Conservation (phyloP, 2,329 filamentous ascomycete species). For the Podosphaera leucotricha region DNA sequence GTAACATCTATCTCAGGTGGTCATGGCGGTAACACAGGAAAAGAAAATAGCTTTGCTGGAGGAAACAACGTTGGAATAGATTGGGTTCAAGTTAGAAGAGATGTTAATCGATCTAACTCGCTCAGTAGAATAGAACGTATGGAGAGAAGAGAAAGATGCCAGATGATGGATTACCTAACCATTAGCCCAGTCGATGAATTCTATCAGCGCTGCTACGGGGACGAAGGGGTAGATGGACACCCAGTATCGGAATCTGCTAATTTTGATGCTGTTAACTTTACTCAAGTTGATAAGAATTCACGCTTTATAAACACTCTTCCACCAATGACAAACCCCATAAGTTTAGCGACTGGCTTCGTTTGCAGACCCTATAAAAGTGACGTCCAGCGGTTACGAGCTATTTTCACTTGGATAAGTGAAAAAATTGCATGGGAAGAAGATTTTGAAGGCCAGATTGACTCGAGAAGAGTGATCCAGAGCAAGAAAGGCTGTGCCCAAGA, state of each 20-base stretch:
- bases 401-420: slow-evolving; percentile 95
- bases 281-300: slow-evolving; percentile 83
- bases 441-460: slow-evolving; percentile 64
- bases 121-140: slow-evolving; percentile 68
- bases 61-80: slow-evolving; percentile 33
- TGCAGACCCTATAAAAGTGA: slow-evolving; percentile 88
- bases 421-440: slow-evolving; percentile 91
- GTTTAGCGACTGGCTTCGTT: slow-evolving; percentile 72
- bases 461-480: slow-evolving; percentile 59
- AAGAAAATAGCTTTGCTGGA: slow-evolving; percentile 26
- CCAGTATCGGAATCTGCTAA: slow-evolving; percentile 65
- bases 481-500: slow-evolving; percentile 74
- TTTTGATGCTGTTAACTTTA: slow-evolving; percentile 57
- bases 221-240: slow-evolving; percentile 67
- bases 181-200: slow-evolving; percentile 79
- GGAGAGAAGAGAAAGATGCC: slow-evolving; percentile 69
- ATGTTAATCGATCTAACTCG: slow-evolving; percentile 88
- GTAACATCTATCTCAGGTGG: slow-evolving; percentile 31
- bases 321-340: slow-evolving; percentile 56
- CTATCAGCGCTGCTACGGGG: slow-evolving; percentile 63
- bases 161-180: slow-evolving; percentile 81
- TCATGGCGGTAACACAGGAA: neutral
- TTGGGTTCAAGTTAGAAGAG: slow-evolving; percentile 93
- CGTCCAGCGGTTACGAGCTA: slow-evolving; percentile 74
- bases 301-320: slow-evolving; percentile 72